Evolutionary conservation across 768 basidiomycete species (phyloP).

Genomic region (Boletus patriciae): DNA sequence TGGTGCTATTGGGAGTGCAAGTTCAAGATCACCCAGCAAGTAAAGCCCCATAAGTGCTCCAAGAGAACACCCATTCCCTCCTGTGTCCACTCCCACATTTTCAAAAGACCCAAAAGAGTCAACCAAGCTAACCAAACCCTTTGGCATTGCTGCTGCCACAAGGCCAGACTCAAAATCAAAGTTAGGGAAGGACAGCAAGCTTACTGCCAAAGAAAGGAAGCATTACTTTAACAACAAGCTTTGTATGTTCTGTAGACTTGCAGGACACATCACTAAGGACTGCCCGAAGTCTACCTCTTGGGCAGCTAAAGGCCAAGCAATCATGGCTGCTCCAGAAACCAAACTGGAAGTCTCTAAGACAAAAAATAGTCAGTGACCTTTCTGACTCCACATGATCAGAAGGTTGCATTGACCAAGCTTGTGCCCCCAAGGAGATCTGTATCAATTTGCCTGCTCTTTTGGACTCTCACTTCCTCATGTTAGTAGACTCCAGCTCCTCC

Average conservation of each 20-base stretch:
- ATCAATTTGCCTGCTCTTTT: conserved; percentile 8
- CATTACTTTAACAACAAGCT: too few species aligned
- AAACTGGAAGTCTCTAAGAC: not conserved
- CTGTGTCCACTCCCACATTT: not conserved
- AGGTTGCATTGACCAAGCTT: not conserved
- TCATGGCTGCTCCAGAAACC: not conserved
- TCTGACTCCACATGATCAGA: not conserved
- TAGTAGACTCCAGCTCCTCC: not conserved
- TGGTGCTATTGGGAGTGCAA: conserved; percentile 16
- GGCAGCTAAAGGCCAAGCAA: too few species aligned
- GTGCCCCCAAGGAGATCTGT: not conserved
- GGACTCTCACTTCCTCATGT: not conserved
- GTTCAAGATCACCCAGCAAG: not conserved
- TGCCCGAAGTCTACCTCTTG: too few species aligned
- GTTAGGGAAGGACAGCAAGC: too few species aligned
- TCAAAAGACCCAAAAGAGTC: not conserved
- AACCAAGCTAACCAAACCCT: too few species aligned
- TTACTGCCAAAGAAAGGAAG: too few species aligned
- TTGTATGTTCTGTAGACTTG: too few species aligned
- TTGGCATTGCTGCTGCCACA: too few species aligned
- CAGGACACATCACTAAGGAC: too few species aligned
- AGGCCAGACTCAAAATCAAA: too few species aligned
- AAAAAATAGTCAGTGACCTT: conserved; percentile 6
- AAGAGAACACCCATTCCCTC: too few species aligned
- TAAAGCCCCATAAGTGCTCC: too few species aligned